Conservation (phyloP, 768 basidiomycete species). For the Termitomyces sp. region DNA sequence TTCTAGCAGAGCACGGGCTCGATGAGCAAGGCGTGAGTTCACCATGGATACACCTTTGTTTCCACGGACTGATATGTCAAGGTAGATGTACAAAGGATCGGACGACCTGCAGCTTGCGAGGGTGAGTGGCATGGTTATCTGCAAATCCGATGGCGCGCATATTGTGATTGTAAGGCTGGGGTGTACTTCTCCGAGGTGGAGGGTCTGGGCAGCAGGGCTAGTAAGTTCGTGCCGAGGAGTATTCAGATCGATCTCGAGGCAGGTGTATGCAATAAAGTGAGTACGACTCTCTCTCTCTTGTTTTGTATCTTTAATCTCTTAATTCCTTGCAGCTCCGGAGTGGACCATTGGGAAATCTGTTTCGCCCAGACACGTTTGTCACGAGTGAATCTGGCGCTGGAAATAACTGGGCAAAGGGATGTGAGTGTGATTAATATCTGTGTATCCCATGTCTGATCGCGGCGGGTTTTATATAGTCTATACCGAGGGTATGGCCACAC, state of each 20-base stretch:
- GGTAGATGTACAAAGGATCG: slow-evolving; percentile 62
- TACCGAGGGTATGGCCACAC: slow-evolving; percentile 64
- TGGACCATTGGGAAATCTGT: slow-evolving; percentile 67
- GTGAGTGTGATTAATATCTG: slow-evolving; percentile 35
- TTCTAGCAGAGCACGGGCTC: slow-evolving; percentile 83
- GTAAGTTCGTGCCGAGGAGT: slow-evolving; percentile 86
- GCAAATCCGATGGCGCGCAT: neutral
- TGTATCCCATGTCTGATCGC: slow-evolving; percentile 1
- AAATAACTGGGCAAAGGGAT: slow-evolving; percentile 96
- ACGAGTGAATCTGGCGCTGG: slow-evolving; percentile 62
- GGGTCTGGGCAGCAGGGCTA: slow-evolving; percentile 32
- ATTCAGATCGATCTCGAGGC: slow-evolving; percentile 89
- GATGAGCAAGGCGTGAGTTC: slow-evolving; percentile 58
- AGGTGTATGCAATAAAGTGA: slow-evolving; percentile 75
- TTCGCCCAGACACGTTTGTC: slow-evolving; percentile 84
- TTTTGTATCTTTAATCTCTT: neutral
- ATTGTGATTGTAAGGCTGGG: slow-evolving; percentile 42
- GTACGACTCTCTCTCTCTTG: slow-evolving; percentile 17
- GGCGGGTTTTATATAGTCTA: slow-evolving; percentile 45
- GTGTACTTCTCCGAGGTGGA: slow-evolving; percentile 81
- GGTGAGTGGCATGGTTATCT: slow-evolving; percentile 31
- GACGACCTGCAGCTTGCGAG: slow-evolving; percentile 72
- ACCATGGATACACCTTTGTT: slow-evolving; percentile 1
- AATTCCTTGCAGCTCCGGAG: slow-evolving; percentile 46
- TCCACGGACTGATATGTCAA: neutral